A percentile compares a stretch with the other conserved stretches of the same genome.
These are phyloP conservation scores for Helotiales sp. DNA, from an alignment of 2,329 filamentous ascomycete species.

Conservation along the genomic window DNA sequence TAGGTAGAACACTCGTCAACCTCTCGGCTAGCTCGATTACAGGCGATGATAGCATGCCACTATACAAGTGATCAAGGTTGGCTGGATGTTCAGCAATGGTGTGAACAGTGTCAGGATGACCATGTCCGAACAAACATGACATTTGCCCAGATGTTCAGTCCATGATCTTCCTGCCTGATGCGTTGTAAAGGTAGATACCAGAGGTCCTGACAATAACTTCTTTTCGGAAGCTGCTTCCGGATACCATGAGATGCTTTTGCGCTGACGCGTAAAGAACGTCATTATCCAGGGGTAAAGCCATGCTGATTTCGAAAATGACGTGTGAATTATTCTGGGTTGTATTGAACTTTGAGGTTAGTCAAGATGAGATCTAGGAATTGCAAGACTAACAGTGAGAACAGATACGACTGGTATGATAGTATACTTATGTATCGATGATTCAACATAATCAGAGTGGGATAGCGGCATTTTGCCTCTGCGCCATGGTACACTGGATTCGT, in stretches of 20 bases:
- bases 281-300: background rate
- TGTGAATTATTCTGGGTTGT: too few species aligned
- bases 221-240: conserved; percentile 19
- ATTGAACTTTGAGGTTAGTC: too few species aligned
- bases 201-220: conserved; percentile 17
- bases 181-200: conserved; percentile 42
- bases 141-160: conserved; percentile 63
- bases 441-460: too few species aligned
- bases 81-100: conserved; percentile 48
- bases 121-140: conserved; percentile 57
- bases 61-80: conserved; percentile 58
- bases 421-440: background rate
- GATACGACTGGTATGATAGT: background rate
- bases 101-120: conserved; percentile 56
- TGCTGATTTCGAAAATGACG: too few species aligned
- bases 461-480: too few species aligned
- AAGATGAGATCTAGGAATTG: too few species aligned
- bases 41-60: conserved; percentile 56
- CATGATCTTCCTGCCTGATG: conserved; percentile 45
- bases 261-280: background rate
- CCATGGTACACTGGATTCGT: background rate
- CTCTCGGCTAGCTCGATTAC: conserved; percentile 54
- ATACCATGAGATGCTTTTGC: conserved; percentile 1
- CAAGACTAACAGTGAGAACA: too few species aligned
- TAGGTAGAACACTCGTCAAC: conserved; percentile 48